phyloP scores from a whole-genome alignment of 2,329 filamentous ascomycete genomes.

The Aureobasidium sp. region DNA sequence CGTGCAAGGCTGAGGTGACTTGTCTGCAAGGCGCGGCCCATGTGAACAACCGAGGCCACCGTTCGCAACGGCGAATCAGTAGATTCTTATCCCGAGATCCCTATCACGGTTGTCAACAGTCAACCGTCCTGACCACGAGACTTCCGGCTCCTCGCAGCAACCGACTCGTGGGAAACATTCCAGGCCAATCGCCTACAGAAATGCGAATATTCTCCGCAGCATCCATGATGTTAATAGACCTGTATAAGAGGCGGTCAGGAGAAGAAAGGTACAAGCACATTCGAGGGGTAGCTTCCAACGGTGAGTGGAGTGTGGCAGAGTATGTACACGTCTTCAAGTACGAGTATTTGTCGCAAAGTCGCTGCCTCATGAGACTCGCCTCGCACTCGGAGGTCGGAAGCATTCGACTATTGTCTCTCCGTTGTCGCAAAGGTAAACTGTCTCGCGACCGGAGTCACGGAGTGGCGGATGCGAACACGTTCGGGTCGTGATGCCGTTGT shows the following conservation, averaged over 20 bases:
- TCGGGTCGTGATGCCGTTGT: not conserved
- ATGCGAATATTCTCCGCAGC: not conserved
- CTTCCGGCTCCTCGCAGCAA: constrained; percentile 1
- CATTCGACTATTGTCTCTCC: not conserved
- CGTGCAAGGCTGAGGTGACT: constrained; percentile 1
- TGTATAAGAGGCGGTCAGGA: not conserved
- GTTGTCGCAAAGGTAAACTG: not conserved
- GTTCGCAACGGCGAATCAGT: constrained; percentile 1
- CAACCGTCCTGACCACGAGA: not conserved
- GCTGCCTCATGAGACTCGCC: not conserved
- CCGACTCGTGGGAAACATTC: not conserved
- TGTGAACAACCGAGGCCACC: not conserved
- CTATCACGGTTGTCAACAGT: not conserved
- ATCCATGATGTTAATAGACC: not conserved
- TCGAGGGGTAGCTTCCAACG: not conserved
- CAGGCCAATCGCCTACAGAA: not conserved
- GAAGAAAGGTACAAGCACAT: no score
- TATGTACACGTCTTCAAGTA: not conserved
- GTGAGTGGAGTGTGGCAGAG: not conserved
- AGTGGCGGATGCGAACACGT: not conserved
- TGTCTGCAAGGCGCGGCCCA: not conserved
- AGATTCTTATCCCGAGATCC: constrained; percentile 2
- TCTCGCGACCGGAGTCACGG: not conserved
- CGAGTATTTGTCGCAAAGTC: not conserved
- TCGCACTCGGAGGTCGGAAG: not conserved